phyloP scores from a whole-genome alignment of 2,329 filamentous ascomycete species.

The Scytalidium lignicola region DNA sequence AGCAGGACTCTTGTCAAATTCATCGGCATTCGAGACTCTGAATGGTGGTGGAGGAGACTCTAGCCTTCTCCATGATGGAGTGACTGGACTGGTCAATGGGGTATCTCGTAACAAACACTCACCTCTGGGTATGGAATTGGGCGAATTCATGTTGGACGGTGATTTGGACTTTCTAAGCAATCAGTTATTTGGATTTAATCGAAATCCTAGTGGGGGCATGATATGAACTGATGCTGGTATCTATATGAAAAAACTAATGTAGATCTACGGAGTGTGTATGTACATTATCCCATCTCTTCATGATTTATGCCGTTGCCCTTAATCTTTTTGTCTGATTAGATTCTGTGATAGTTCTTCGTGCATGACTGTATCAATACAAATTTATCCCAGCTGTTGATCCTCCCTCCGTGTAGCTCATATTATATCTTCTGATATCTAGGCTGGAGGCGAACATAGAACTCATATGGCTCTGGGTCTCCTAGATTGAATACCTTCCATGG shows the following conservation, averaged over 20 bases:
- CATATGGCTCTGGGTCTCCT: conserved; percentile 2
- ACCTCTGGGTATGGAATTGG: conserved; percentile 29
- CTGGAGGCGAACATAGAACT: conserved; percentile 1
- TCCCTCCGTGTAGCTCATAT: too few species aligned
- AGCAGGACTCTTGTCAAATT: neutral
- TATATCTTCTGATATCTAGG: conserved; percentile 1
- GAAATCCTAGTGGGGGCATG: too few species aligned
- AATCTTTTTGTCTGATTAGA: too few species aligned
- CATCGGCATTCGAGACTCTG: neutral
- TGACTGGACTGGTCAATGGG: too few species aligned
- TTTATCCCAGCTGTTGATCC: too few species aligned
- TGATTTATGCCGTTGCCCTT: too few species aligned
- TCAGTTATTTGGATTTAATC: neutral
- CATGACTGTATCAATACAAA: too few species aligned
- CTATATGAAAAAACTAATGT: too few species aligned
- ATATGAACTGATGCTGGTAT: too few species aligned
- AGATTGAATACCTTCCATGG: conserved; percentile 2
- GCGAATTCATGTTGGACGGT: conserved; percentile 33
- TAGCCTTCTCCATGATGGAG: neutral
- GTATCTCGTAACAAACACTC: conserved; percentile 5
- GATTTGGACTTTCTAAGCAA: conserved; percentile 23
- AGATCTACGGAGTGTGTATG: neutral
- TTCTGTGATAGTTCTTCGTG: too few species aligned
- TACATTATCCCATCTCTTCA: too few species aligned
- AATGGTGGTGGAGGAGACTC: neutral